Conservation (phyloP, 768 basidiomycete species). For the Calvatia gigantea region DNA sequence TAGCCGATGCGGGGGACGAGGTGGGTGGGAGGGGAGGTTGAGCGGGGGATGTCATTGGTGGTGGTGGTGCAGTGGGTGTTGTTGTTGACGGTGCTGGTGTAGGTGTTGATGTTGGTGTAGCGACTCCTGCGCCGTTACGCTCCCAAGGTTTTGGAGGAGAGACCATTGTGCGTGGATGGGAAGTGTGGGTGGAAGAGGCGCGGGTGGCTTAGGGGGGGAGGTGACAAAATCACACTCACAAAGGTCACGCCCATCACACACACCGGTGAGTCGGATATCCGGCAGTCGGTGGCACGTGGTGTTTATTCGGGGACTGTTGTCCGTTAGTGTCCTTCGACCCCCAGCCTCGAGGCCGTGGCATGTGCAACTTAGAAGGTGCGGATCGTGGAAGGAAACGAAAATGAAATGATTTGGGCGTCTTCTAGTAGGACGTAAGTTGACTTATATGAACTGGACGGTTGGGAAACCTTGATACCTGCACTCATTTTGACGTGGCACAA, state of each 20-base stretch:
- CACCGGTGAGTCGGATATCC: too few relatives aligned
- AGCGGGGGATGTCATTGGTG: conserved; percentile 23
- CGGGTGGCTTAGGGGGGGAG: background rate
- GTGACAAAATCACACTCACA: background rate
- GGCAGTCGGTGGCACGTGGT: too few relatives aligned
- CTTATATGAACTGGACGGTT: too few relatives aligned
- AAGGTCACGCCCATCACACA: background rate
- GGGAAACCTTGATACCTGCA: too few relatives aligned
- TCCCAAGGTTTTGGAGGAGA: conserved; percentile 94
- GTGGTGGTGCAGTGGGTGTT: conserved; percentile 23
- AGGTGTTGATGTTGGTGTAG: conserved; percentile 24
- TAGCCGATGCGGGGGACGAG: conserved; percentile 12
- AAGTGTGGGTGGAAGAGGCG: background rate
- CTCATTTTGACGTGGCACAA: too few relatives aligned
- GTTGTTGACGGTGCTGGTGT: conserved; percentile 25
- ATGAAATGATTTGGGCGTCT: too few relatives aligned
- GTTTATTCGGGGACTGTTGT: too few relatives aligned
- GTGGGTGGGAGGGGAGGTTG: conserved; percentile 15
- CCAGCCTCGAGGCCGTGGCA: too few relatives aligned
- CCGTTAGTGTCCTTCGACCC: too few relatives aligned
- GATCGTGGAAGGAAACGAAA: too few relatives aligned
- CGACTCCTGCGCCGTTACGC: conserved; percentile 42
- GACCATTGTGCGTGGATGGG: conserved; percentile 45
- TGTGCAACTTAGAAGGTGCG: too few relatives aligned
- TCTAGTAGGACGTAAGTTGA: too few relatives aligned